Evolutionary conservation across 495 filamentous ascomycete species (phyloP), one percentile per base, ranked within the genome.

Genomic region (Penicillium roqueforti): DNA sequence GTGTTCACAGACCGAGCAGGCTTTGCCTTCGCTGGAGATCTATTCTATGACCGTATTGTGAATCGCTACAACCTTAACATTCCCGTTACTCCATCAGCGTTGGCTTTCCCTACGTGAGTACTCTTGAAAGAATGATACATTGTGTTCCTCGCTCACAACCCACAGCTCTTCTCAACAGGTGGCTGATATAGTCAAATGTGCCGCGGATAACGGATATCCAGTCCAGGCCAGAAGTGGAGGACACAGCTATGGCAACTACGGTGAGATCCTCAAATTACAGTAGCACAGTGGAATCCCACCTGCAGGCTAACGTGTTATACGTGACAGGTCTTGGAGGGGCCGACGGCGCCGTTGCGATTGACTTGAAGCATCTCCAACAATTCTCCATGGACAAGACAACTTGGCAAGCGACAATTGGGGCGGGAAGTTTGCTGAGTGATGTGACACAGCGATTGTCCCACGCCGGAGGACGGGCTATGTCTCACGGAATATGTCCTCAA

Each of bases 351-450:
- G 61, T 76, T 34, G 64, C 72, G 7, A 54, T 76, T 44, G 67
- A 75, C 50, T 46, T 76, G 3, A 61, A 65, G 42, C 55, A 68
- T 34, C 63, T 76, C 36, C 22, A 26, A 16, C 59, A 76, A 13
- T 60, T 83, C 46, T 59, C 25, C 4, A 57, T 82, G 31, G 79
- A 87, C 60, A 68, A 57, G 34, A 66, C 47, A 0, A 85, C 80
- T 2, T 61, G 72, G 57, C 67, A 81, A 47, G 86, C 82, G 13
- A 81, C 69, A 7, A 72, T 88, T 57, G 86, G 87, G 3, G 32
- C 32, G 5, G 32, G 32, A 3, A 36, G 6, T 16, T 36, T 36
- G n/a, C 10, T 36, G 32, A 36, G 32, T 8, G 32, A 36, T 6
- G 32, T 36, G 32, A 16, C 32, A 36, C 32, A 8, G 6, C n/a